Conservation (phyloP, 768 basidiomycete genomes). For the Neoboletus subvelutipes region DNA sequence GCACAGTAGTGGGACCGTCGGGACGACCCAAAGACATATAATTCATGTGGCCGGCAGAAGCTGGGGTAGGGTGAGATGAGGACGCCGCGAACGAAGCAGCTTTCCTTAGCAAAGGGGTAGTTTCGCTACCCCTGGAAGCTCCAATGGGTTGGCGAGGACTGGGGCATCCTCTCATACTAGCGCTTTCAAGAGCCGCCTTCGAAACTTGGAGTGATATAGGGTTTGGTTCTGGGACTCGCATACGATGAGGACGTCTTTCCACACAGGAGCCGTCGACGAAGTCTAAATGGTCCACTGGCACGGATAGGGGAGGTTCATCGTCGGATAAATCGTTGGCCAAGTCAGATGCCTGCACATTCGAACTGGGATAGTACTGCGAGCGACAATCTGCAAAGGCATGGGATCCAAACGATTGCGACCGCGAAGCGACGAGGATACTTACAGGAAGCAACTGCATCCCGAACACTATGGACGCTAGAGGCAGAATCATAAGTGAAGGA, state of each 20-base stretch:
- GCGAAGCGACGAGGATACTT: constrained; percentile 19
- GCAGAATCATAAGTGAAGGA: constrained; percentile 48
- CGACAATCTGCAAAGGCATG: constrained; percentile 52
- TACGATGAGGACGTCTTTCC: constrained; percentile 8
- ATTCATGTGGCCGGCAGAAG: not conserved
- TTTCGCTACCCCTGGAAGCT: constrained; percentile 13
- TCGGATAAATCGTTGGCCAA: constrained; percentile 40
- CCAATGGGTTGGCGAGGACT: not conserved
- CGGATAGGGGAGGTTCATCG: constrained; percentile 22
- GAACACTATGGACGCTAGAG: constrained; percentile 47
- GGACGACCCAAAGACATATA: not conserved
- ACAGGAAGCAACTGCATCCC: constrained; percentile 64
- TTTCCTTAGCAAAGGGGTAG: constrained; percentile 43
- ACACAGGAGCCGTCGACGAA: not conserved
- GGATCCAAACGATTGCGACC: not conserved
- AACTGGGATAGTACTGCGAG: constrained; percentile 64
- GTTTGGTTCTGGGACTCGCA: not conserved
- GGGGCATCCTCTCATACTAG: constrained; percentile 8
- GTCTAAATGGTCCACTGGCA: not conserved
- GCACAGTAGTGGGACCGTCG: not conserved
- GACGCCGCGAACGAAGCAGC: constrained; percentile 36
- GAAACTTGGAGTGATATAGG: constrained; percentile 11
- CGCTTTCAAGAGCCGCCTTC: constrained; percentile 23
- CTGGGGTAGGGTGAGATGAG: constrained; percentile 2
- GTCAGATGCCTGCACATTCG: constrained; percentile 53